Percentiles rank a stretch among this genome's conserved stretches.
Evolutionary conservation across 2,329 filamentous ascomycete species (phyloP).

Genomic region (Ceratocystis albifundus): DNA sequence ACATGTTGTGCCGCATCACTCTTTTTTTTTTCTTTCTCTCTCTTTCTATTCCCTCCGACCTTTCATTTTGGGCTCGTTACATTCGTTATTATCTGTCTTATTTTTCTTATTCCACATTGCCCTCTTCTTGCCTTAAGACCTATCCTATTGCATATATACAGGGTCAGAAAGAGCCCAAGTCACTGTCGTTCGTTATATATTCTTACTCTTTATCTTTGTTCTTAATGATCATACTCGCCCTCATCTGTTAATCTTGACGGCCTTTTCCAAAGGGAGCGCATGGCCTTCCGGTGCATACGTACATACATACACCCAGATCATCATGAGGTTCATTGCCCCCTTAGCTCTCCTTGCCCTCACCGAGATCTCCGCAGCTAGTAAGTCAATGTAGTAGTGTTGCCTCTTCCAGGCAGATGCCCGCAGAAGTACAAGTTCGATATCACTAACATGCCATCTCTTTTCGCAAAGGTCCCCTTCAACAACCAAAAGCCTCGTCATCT

Average conservation of each 20-base stretch:
- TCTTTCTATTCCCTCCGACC: background rate
- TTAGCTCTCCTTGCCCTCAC: constrained; percentile 4
- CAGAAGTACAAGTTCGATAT: too few relatives aligned
- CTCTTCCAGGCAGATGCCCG: too few relatives aligned
- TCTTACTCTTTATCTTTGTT: background rate
- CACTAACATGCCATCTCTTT: background rate
- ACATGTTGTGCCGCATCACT: background rate
- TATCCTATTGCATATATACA: background rate
- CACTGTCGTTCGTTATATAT: constrained; percentile 3
- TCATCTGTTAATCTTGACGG: background rate
- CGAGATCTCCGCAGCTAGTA: constrained; percentile 4
- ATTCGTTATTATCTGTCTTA: background rate
- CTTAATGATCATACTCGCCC: constrained; percentile 17
- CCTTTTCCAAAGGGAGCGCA: constrained; percentile 6
- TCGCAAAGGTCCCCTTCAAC: background rate
- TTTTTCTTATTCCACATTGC: background rate
- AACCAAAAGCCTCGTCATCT: constrained; percentile 1
- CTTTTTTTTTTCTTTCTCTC: background rate
- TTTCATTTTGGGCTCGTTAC: background rate
- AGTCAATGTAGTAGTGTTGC: background rate
- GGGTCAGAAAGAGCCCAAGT: background rate
- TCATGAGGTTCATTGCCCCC: background rate
- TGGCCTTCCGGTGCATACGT: constrained; percentile 10
- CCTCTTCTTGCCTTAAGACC: background rate
- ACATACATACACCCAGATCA: constrained; percentile 3